Evolutionary conservation across 1,284 basidiomycete species (phyloP).

Genomic region (Austropuccinia psidii): DNA sequence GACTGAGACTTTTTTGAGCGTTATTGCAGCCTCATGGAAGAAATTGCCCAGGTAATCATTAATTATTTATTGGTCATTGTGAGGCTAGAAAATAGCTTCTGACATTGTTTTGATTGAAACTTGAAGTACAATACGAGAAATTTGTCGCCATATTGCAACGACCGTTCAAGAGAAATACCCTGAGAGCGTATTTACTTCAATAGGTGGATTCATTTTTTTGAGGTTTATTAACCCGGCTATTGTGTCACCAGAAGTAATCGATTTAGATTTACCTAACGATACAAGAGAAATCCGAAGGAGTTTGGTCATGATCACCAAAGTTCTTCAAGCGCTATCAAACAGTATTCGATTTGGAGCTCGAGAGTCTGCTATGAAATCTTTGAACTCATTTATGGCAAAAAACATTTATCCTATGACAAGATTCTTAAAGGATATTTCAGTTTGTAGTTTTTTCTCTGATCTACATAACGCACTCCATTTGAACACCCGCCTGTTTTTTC

Average conservation of each 20-base stretch:
- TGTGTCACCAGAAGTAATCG: slow-evolving; percentile 72
- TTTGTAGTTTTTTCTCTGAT: slow-evolving; percentile 48
- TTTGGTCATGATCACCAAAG: slow-evolving; percentile 75
- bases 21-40: slow-evolving; percentile 64
- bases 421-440: slow-evolving; percentile 71
- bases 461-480: no score
- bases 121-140: slow-evolving; percentile 70
- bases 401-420: slow-evolving; percentile 73
- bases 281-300: slow-evolving; percentile 60
- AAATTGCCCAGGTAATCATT: slow-evolving; percentile 61
- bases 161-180: slow-evolving; percentile 56
- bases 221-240: slow-evolving; percentile 66
- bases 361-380: slow-evolving; percentile 64
- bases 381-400: slow-evolving; percentile 68
- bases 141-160: slow-evolving; percentile 73
- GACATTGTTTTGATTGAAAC: slow-evolving; percentile 35
- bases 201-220: slow-evolving; percentile 85
- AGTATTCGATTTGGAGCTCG: slow-evolving; percentile 86
- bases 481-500: not conserved
- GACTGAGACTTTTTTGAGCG: slow-evolving; percentile 65
- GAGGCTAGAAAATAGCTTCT: not conserved
- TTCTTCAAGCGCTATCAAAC: slow-evolving; percentile 84
- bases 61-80: not conserved
- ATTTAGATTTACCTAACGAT: slow-evolving; percentile 67
- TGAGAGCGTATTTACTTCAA: slow-evolving; percentile 48